Conservation (phyloP, 352 stramenopile genomes). For the Peronospora belbahrii region DNA sequence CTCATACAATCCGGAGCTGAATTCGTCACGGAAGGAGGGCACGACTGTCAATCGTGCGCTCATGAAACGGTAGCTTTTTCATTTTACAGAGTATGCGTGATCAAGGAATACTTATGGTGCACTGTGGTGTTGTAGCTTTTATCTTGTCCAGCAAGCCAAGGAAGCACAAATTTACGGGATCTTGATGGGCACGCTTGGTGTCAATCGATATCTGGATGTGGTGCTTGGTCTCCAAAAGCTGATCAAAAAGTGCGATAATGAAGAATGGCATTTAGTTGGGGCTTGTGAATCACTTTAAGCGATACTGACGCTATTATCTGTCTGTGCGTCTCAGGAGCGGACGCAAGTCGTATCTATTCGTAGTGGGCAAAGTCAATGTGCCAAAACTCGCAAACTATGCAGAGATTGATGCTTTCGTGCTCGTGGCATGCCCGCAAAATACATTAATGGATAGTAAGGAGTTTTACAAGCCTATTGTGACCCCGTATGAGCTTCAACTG, state of each 20-base stretch:
- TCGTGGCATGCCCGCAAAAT: slow-evolving; percentile 94
- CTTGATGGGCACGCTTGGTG: slow-evolving; percentile 92
- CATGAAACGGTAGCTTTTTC: slow-evolving; percentile 37
- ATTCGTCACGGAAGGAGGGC: slow-evolving; percentile 43
- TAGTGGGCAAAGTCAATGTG: slow-evolving; percentile 95
- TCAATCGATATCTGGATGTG: slow-evolving; percentile 88
- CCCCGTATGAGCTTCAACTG: slow-evolving; percentile 92
- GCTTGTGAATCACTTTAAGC: neutral
- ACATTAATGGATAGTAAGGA: slow-evolving; percentile 90
- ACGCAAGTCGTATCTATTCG: slow-evolving; percentile 93
- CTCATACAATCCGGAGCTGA: slow-evolving; percentile 58
- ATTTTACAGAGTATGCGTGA: too few relatives aligned
- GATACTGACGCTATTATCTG: neutral
- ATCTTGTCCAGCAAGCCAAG: slow-evolving; percentile 89
- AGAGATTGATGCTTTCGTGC: slow-evolving; percentile 95
- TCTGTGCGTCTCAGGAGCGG: slow-evolving; percentile 54
- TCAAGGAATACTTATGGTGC: neutral
- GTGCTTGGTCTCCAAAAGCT: slow-evolving; percentile 82
- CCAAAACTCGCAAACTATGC: slow-evolving; percentile 97
- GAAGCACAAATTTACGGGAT: slow-evolving; percentile 94
- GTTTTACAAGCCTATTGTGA: slow-evolving; percentile 90
- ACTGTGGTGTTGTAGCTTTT: slow-evolving; percentile 36
- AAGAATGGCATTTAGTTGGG: neutral
- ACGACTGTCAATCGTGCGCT: slow-evolving; percentile 60
- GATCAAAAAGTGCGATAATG: slow-evolving; percentile 67